Evolutionary conservation across 805 yeast species (phyloP).

Genomic region (Isabelozyma rhagii): DNA sequence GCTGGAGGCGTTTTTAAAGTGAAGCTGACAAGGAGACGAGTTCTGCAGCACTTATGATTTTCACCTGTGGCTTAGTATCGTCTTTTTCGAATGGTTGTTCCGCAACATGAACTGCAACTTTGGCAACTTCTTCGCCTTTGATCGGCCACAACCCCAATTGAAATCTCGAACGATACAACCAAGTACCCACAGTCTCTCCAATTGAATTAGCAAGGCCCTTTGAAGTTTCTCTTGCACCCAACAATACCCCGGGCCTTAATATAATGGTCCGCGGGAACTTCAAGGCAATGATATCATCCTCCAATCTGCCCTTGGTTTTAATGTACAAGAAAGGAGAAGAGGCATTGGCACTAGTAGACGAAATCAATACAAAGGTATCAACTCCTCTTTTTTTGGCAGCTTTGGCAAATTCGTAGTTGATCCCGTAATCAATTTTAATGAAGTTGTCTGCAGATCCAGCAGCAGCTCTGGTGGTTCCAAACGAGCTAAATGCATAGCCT

Average conservation of each 20-base stretch:
- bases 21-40: slow-evolving; percentile 13
- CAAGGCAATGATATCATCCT: slow-evolving; percentile 59
- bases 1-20: no score
- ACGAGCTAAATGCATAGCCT: slow-evolving; percentile 54
- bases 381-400: slow-evolving; percentile 72
- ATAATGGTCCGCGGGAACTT: slow-evolving; percentile 72
- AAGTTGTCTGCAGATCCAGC: slow-evolving; percentile 77
- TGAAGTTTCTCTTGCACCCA: slow-evolving; percentile 56
- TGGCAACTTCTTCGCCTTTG: slow-evolving; percentile 65
- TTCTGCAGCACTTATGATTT: slow-evolving; percentile 16
- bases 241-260: slow-evolving; percentile 70
- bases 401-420: slow-evolving; percentile 64
- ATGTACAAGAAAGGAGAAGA: slow-evolving; percentile 59
- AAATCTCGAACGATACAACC: slow-evolving; percentile 3
- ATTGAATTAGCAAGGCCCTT: slow-evolving; percentile 36
- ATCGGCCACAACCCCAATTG: slow-evolving; percentile 37
- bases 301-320: slow-evolving; percentile 72
- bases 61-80: slow-evolving; percentile 16
- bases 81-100: slow-evolving; percentile 9
- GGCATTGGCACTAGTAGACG: slow-evolving; percentile 61
- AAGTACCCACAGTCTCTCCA: slow-evolving; percentile 26
- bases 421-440: slow-evolving; percentile 68
- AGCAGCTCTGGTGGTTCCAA: slow-evolving; percentile 71
- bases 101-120: slow-evolving; percentile 48
- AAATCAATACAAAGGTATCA: slow-evolving; percentile 63